phyloP scores from a whole-genome alignment of 495 filamentous ascomycete genomes.

The Trichoderma asperelloides region DNA sequence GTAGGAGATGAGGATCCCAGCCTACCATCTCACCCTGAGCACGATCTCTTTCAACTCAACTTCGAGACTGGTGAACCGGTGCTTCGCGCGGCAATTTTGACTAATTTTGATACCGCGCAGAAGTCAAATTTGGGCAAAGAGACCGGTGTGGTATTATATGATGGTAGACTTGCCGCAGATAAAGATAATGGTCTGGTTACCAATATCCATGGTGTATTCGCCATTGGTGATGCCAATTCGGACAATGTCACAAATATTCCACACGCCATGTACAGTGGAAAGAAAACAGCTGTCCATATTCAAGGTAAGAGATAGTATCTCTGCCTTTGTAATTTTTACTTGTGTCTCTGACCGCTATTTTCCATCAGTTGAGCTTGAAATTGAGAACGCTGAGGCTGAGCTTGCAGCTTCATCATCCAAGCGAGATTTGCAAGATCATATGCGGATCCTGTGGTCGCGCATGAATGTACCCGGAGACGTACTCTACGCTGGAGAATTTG shows the following conservation, averaged over 20 bases:
- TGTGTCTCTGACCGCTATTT: neutral
- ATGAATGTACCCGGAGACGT: slow-evolving; percentile 15
- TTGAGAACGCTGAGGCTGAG: neutral
- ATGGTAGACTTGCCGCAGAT: slow-evolving; percentile 38
- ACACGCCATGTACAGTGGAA: slow-evolving; percentile 50
- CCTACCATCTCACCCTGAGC: slow-evolving; percentile 25
- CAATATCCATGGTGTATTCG: slow-evolving; percentile 18
- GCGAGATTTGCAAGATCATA: neutral
- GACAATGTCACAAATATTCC: slow-evolving; percentile 52
- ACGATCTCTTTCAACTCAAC: slow-evolving; percentile 46
- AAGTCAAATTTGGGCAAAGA: slow-evolving; percentile 24
- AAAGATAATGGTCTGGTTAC: slow-evolving; percentile 23
- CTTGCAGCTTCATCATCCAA: neutral
- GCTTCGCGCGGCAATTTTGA: slow-evolving; percentile 23
- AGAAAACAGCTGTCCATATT: slow-evolving; percentile 45
- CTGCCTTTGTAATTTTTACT: neutral
- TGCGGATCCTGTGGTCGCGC: slow-evolving; percentile 10
- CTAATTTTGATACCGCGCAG: slow-evolving; percentile 19
- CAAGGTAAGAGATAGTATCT: slow-evolving; percentile 36
- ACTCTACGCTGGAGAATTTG: slow-evolving; percentile 18
- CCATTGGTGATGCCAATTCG: slow-evolving; percentile 35
- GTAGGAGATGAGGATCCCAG: slow-evolving; percentile 26
- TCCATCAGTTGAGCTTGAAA: neutral
- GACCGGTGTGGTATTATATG: slow-evolving; percentile 34
- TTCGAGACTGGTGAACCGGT: slow-evolving; percentile 38